Percentiles rank a stretch among this genome's conserved stretches.
Conservation (phyloP, 225 moss, liverwort and hornwort species). For the Polytrichum formosum region DNA sequence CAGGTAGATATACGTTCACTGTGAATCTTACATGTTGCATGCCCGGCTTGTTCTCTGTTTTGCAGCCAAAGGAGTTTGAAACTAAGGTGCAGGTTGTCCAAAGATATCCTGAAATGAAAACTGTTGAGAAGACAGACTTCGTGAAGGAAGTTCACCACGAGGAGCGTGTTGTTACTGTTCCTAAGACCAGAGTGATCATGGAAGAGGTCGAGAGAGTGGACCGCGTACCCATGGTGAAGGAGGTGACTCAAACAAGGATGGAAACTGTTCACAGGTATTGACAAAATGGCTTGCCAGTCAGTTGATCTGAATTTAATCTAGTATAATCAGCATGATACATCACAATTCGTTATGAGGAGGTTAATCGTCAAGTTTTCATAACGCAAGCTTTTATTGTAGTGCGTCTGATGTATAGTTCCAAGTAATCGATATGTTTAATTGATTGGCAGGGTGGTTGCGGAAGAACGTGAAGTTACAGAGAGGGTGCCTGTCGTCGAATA, state of each 20-base stretch:
- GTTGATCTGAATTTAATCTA: no score
- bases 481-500: constrained; percentile 47
- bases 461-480: constrained; percentile 45
- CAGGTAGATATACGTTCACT: no score
- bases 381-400: neutral
- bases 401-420: neutral
- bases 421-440: neutral
- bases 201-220: constrained; percentile 56
- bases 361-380: neutral
- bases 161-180: constrained; percentile 34
- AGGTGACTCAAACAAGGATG: constrained; percentile 40
- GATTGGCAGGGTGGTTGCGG: constrained; percentile 40
- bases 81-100: constrained; percentile 65
- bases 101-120: constrained; percentile 67
- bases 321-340: no score
- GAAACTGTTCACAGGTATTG: constrained; percentile 35
- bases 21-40: no score
- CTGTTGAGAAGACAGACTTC: constrained; percentile 60
- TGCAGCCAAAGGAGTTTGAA: constrained; percentile 66
- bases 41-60: no score
- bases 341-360: no score
- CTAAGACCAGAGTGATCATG: constrained; percentile 41
- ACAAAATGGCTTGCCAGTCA: no score
- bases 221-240: constrained; percentile 41
- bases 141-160: constrained; percentile 62